Percentiles rank a stretch among this genome's conserved stretches.
Evolutionary conservation across 108 stramenopile species (phyloP).

Genomic region (Fistulifera pelliculosa): DNA sequence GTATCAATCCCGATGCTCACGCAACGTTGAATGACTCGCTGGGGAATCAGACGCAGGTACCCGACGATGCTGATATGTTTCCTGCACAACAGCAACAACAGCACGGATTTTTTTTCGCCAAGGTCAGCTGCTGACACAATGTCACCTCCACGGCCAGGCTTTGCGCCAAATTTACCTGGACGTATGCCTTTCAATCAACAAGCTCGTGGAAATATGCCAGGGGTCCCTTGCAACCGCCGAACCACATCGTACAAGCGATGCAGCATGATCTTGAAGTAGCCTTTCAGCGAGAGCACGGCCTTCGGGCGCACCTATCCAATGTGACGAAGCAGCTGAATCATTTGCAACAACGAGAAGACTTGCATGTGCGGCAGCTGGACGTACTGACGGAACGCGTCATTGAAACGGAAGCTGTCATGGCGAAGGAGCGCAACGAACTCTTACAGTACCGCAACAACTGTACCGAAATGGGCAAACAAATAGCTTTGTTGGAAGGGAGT

Average conservation of each 20-base stretch:
- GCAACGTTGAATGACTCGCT: background rate
- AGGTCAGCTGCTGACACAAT: too few species aligned
- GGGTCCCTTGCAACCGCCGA: too few species aligned
- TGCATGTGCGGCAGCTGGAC: slow-evolving; percentile 49
- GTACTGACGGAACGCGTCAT: slow-evolving; percentile 68
- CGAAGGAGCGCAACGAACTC: slow-evolving; percentile 41
- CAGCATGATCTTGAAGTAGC: slow-evolving; percentile 26
- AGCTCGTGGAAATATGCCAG: background rate
- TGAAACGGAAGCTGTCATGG: slow-evolving; percentile 43
- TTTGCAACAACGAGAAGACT: slow-evolving; percentile 37
- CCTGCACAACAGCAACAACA: background rate
- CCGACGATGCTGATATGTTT: background rate
- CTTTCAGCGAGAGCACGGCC: slow-evolving; percentile 21
- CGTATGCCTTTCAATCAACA: background rate
- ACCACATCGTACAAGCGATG: slow-evolving; percentile 1
- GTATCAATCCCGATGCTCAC: background rate
- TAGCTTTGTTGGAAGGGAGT: slow-evolving; percentile 34
- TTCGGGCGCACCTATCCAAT: slow-evolving; percentile 31
- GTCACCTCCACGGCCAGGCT: background rate
- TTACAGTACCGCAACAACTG: slow-evolving; percentile 62
- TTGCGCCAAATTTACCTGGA: background rate
- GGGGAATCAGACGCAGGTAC: background rate
- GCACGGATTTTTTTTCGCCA: too few species aligned
- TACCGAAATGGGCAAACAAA: slow-evolving; percentile 29
- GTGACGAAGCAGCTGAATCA: slow-evolving; percentile 17